A percentile compares a stretch with the other conserved stretches of the same genome.
Conservation (phyloP, 2,329 filamentous ascomycete species). For the Colletotrichum sp. region DNA sequence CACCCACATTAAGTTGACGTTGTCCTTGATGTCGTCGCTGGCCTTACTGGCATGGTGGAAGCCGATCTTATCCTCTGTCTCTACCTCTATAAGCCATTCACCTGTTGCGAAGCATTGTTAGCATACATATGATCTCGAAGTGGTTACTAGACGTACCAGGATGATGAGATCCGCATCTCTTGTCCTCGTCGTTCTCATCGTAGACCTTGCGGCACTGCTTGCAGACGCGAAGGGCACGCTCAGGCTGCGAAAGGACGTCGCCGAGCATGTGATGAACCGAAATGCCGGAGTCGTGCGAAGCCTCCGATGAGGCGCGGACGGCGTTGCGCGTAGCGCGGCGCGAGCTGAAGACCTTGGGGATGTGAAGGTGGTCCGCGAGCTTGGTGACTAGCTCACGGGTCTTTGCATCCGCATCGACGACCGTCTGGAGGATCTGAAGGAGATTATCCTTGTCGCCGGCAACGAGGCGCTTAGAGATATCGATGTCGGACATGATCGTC, state of each 20-base stretch:
- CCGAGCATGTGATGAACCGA: background rate
- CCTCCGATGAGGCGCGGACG: background rate
- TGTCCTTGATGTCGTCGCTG: background rate
- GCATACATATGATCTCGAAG: background rate
- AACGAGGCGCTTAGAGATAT: background rate
- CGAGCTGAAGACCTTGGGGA: background rate
- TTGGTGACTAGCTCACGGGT: background rate
- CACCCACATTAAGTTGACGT: background rate
- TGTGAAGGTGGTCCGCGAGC: background rate
- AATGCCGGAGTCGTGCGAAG: background rate
- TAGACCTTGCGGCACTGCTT: background rate
- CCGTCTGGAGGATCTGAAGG: background rate
- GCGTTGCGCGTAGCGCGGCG: background rate
- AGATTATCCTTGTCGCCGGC: slow-evolving; percentile 3
- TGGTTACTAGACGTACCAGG: background rate
- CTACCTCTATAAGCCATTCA: slow-evolving; percentile 7
- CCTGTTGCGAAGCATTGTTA: background rate
- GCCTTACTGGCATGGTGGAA: background rate
- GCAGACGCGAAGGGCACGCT: slow-evolving; percentile 2
- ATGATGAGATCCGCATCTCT: background rate
- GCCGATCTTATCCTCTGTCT: background rate
- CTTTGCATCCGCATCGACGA: background rate
- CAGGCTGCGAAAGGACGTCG: background rate
- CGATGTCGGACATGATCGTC: background rate
- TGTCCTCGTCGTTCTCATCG: background rate